Evolutionary conservation across 768 basidiomycete species (phyloP), one percentile per base, ranked within the genome.

Genomic region (Lentinula sp.): DNA sequence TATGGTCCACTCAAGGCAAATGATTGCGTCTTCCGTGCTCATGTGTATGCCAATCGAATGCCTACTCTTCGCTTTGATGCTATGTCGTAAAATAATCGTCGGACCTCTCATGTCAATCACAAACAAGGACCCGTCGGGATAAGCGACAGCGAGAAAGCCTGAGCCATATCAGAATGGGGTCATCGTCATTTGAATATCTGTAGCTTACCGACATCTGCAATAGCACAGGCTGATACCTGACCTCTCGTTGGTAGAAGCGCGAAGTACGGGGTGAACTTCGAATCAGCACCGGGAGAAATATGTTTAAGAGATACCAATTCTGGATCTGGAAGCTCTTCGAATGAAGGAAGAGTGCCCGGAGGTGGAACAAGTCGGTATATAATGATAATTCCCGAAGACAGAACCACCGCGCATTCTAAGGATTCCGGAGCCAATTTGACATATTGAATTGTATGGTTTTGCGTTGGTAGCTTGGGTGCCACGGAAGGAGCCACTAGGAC

Each of bases 71-170:
- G 72, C 69, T 66, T 75, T 76, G 59, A 69, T 76, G 52, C 64
- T 67, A 65, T 76, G 77, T 31, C 84, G 78, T 1, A 88, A 73
- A 10, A 93, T 79, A 10, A 93, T 74, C 11, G 79, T 79, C 1
- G 92, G 91, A 1, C 84, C 88, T 23, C 91, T 80, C 79, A 93
- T 78, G 67, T 95, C 89, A 16, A 94, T 69, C 35, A 94, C 74
- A 37, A 81, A 73, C 21, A 95, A 60, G 1, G 80, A 75, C 1
- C 84, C 85, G 52, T 82, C 80, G 5, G 71, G 68, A 69, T 88
- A 92, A 3, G 87, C 84, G 2, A 86, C 78, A 1, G 93, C 91
- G 48, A 93, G 71, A 70, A 95, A 93, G 4, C 91, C 92, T 93
- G 62, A 48, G 6, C 10, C 23, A 55, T 6, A 21, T 23, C 8